These are phyloP conservation scores for Mucor piriformis DNA, from an alignment of 371 early-diverging fungal species.

Conservation along the genomic window DNA sequence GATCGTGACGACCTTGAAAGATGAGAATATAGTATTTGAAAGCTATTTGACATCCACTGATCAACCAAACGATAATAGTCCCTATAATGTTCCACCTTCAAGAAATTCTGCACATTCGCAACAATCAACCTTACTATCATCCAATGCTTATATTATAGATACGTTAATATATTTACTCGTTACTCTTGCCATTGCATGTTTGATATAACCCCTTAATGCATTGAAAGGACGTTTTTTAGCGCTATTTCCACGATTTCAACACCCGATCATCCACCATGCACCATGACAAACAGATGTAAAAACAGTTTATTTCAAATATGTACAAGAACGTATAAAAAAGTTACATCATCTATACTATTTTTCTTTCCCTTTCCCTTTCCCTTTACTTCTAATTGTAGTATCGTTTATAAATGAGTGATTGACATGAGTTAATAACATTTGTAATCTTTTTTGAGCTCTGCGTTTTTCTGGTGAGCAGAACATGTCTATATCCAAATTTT, in stretches of 20 bases:
- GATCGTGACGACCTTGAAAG: not conserved
- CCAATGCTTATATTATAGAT: too few species aligned
- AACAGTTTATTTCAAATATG: not conserved
- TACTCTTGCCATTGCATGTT: too few species aligned
- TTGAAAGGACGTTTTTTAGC: not conserved
- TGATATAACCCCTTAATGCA: too few species aligned
- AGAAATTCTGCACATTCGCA: too few species aligned
- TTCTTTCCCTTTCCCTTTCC: not conserved
- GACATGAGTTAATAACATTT: conserved; percentile 18
- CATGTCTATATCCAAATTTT: conserved; percentile 5
- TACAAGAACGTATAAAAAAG: not conserved
- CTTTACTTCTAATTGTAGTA: not conserved
- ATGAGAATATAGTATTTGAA: not conserved
- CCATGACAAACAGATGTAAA: not conserved
- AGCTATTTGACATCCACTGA: not conserved
- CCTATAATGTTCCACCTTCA: not conserved
- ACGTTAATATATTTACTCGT: too few species aligned
- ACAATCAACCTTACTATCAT: too few species aligned
- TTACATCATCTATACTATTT: not conserved
- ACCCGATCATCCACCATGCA: not conserved
- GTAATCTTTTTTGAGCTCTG: conserved; percentile 5
- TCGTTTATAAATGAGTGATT: not conserved
- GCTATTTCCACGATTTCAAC: not conserved
- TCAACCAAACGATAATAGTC: not conserved
- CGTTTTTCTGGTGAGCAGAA: not conserved